Evolutionary conservation across 768 basidiomycete genomes (phyloP).

Genomic region (Tulasnella sp.): DNA sequence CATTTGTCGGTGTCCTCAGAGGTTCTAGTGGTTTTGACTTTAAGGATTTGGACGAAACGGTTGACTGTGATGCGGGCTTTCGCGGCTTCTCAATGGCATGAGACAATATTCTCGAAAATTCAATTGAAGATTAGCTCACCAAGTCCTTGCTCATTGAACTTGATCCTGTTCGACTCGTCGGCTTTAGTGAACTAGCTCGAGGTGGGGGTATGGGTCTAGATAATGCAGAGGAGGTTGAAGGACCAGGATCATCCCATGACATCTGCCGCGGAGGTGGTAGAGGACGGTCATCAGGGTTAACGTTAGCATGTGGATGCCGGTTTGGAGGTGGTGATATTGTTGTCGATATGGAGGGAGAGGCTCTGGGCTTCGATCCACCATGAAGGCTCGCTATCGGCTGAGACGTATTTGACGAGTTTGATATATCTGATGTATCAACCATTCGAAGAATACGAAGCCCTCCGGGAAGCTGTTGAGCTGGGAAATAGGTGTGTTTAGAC

Average conservation of each 20-base stretch:
- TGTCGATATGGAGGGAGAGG: no score
- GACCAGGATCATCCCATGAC: background rate
- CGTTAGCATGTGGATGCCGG: slow-evolving; percentile 1
- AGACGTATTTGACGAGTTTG: no score
- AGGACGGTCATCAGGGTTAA: slow-evolving; percentile 11
- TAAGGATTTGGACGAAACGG: background rate
- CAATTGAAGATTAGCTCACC: background rate
- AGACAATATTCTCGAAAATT: background rate
- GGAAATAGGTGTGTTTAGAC: no score
- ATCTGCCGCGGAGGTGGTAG: background rate
- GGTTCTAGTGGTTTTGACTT: no score
- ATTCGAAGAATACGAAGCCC: no score
- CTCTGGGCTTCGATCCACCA: no score
- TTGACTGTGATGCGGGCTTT: background rate
- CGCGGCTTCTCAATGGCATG: background rate
- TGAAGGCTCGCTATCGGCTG: no score
- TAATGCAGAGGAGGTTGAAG: background rate
- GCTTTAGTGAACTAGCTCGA: background rate
- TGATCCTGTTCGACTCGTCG: background rate
- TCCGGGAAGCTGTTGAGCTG: no score
- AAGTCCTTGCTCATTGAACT: background rate
- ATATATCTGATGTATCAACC: no score
- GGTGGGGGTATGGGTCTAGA: background rate
- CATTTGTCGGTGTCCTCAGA: background rate
- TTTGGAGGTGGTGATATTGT: slow-evolving; percentile 11